Percentiles rank a stretch among this genome's conserved stretches.
These are phyloP conservation scores for Geosiphon pyriformis DNA, from an alignment of 192 early-diverging fungal genomes.

Conservation along the genomic window DNA sequence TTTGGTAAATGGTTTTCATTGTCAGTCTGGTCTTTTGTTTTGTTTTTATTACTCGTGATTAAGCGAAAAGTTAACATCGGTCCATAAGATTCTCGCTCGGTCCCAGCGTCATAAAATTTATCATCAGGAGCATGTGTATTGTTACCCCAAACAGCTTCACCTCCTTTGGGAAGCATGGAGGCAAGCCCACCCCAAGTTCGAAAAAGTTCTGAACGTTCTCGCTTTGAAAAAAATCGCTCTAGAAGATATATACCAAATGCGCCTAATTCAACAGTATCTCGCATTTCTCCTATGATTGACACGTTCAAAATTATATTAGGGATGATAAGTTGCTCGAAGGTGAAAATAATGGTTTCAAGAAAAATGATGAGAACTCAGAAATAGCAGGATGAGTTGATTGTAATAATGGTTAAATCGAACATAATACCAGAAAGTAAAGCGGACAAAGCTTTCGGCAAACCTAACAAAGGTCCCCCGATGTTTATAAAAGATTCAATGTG, in stretches of 20 bases:
- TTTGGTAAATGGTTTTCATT: neutral
- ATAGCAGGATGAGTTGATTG: neutral
- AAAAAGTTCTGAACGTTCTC: constrained; percentile 69
- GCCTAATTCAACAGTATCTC: constrained; percentile 79
- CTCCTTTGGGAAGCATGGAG: constrained; percentile 81
- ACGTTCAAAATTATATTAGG: constrained; percentile 22
- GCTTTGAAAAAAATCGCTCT: constrained; percentile 77
- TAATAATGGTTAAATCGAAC: neutral
- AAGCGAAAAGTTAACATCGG: constrained; percentile 48
- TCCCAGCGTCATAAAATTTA: constrained; percentile 28
- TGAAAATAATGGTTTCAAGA: neutral
- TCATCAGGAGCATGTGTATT: constrained; percentile 68
- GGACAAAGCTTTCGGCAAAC: constrained; percentile 77
- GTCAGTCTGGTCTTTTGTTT: neutral
- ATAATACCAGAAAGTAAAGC: constrained; percentile 56
- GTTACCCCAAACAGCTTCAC: constrained; percentile 74
- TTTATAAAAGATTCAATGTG: constrained; percentile 79
- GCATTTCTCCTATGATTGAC: constrained; percentile 60
- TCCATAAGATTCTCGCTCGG: constrained; percentile 41
- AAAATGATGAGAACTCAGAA: neutral
- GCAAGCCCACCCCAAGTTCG: constrained; percentile 76
- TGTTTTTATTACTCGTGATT: neutral
- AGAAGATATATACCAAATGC: constrained; percentile 70
- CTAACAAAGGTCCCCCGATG: constrained; percentile 81
- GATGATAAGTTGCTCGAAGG: neutral